Conservation (phyloP, 495 filamentous ascomycete species). For the Penicillium daleae region DNA sequence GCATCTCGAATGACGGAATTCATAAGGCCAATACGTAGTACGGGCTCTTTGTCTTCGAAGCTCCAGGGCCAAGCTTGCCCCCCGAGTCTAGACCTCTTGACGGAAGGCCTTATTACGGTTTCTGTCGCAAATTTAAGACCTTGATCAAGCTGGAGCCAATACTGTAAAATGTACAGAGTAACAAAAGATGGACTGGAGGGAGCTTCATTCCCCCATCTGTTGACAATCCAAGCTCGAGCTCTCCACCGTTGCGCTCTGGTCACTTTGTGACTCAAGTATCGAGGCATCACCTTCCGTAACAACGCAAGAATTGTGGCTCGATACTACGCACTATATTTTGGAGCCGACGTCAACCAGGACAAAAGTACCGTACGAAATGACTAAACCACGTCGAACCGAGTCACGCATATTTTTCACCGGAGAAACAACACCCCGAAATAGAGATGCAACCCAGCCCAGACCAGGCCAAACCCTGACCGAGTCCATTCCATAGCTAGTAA, state of each 20-base stretch:
- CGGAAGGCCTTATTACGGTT: neutral
- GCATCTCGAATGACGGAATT: neutral
- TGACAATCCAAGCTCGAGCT: neutral
- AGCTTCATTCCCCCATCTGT: slow-evolving; percentile 10
- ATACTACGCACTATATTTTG: neutral
- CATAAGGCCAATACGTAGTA: too few species aligned
- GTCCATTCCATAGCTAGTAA: neutral
- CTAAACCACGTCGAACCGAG: neutral
- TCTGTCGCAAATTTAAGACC: neutral
- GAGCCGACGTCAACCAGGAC: neutral
- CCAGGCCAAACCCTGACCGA: neutral
- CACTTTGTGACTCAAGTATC: neutral
- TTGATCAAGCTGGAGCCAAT: neutral
- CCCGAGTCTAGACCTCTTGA: slow-evolving; percentile 16
- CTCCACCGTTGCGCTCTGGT: slow-evolving; percentile 8
- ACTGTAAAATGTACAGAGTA: too few species aligned
- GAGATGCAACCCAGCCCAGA: neutral
- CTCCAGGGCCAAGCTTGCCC: neutral
- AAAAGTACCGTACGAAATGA: slow-evolving; percentile 8
- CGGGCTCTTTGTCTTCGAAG: neutral
- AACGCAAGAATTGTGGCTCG: neutral
- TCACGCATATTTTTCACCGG: neutral
- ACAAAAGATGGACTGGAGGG: neutral
- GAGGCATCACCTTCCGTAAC: neutral
- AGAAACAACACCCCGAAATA: neutral